Evolutionary conservation across 371 early-diverging fungal species (phyloP).

Genomic region (Mucor velutinosus): DNA sequence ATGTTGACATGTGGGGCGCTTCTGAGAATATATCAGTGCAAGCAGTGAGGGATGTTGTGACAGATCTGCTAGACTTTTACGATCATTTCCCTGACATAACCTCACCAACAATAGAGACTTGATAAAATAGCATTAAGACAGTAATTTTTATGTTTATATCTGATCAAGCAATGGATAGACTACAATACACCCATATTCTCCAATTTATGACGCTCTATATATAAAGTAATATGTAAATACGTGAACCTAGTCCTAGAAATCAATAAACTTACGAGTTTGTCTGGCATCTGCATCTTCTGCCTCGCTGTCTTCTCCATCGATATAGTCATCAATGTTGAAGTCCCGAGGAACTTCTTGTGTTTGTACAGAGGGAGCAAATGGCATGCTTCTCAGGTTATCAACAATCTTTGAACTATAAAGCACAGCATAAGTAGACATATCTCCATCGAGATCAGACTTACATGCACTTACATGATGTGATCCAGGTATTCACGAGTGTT

Average conservation of each 20-base stretch:
- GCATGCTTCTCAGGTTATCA: conserved; percentile 88
- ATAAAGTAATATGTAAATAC: conserved; percentile 1
- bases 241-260: not conserved
- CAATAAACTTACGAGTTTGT: conserved; percentile 41
- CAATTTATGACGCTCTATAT: conserved; percentile 36
- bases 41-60: conserved; percentile 45
- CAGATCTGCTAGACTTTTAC: conserved; percentile 40
- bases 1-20: conserved; percentile 53
- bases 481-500: conserved; percentile 92
- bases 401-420: conserved; percentile 68
- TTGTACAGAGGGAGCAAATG: conserved; percentile 96
- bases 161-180: not conserved
- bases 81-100: conserved; percentile 5
- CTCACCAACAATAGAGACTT: not conserved
- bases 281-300: conserved; percentile 45
- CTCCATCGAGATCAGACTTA: not conserved
- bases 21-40: conserved; percentile 53
- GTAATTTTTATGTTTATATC: not conserved
- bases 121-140: not conserved
- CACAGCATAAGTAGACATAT: not conserved
- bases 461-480: conserved; percentile 66
- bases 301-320: conserved; percentile 55
- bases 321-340: conserved; percentile 46
- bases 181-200: conserved; percentile 40
- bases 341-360: conserved; percentile 71